Evolutionary conservation across 371 early-diverging fungal genomes (phyloP).

Genomic region (Lichtheimia corymbifera): DNA sequence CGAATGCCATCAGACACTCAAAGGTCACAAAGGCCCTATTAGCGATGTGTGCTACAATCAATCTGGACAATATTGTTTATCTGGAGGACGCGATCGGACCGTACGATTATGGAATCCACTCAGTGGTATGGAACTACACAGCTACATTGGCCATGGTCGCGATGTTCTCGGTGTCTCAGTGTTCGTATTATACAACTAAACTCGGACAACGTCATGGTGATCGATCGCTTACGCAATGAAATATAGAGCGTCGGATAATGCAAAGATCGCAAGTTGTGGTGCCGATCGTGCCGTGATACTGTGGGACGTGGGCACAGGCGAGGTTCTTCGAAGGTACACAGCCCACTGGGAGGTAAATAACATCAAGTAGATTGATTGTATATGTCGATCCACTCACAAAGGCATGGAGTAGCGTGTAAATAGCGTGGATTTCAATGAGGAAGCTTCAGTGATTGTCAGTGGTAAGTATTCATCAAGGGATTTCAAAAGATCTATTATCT

Average conservation of each 20-base stretch:
- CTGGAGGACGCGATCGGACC: conserved; percentile 79
- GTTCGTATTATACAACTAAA: conserved; percentile 32
- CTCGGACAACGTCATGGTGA: too few relatives aligned
- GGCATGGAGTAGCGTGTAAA: conserved; percentile 66
- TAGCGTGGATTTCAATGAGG: conserved; percentile 78
- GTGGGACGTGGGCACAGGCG: conserved; percentile 87
- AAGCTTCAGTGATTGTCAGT: conserved; percentile 79
- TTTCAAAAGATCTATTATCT: background rate
- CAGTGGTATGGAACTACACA: conserved; percentile 69
- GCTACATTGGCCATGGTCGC: conserved; percentile 86
- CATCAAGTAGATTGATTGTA: background rate
- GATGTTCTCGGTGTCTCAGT: conserved; percentile 81
- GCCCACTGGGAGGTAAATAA: conserved; percentile 78
- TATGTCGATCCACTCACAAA: background rate
- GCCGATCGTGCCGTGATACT: conserved; percentile 79
- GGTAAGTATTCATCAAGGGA: conserved; percentile 32
- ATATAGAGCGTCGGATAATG: conserved; percentile 70
- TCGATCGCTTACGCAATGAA: too few relatives aligned
- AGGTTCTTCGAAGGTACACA: conserved; percentile 69
- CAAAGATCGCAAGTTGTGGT: conserved; percentile 81
- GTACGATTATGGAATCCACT: conserved; percentile 83
- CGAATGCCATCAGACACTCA: conserved; percentile 40
- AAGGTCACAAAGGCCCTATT: conserved; percentile 68
- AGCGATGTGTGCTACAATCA: conserved; percentile 68
- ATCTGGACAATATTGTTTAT: conserved; percentile 73